Evolutionary conservation across 306 rosid genomes (phyloP).

Genomic region (Canavalia gladiata): DNA sequence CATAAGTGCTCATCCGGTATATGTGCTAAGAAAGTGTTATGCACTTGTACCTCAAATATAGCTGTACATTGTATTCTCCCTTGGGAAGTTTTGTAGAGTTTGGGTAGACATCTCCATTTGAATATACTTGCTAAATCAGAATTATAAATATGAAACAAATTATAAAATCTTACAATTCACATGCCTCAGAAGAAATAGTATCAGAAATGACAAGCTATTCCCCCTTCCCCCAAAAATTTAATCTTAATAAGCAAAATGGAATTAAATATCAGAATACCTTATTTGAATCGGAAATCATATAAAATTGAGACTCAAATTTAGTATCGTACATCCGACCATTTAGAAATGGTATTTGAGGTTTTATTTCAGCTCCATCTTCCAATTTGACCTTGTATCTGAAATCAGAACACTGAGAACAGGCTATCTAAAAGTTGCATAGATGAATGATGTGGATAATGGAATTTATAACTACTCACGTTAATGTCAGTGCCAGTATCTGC

Average conservation of each 20-base stretch:
- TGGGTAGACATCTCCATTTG: conserved; percentile 93
- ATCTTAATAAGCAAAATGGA: conserved; percentile 39
- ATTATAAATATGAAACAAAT: conserved; percentile 42
- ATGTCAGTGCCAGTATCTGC: conserved; percentile 84
- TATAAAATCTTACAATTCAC: conserved; percentile 11
- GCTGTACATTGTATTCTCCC: conserved; percentile 88
- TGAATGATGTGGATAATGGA: conserved; percentile 46
- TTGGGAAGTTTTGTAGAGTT: conserved; percentile 75
- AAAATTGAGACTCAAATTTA: conserved; percentile 94
- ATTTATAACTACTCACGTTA: conserved; percentile 69
- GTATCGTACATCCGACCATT: conserved; percentile 89
- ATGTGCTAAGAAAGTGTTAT: conserved; percentile 43
- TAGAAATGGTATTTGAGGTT: conserved; percentile 83
- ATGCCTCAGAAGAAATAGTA: conserved; percentile 35
- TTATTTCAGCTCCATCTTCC: conserved; percentile 94
- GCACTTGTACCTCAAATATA: conserved; percentile 71
- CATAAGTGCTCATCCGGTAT: conserved; percentile 39
- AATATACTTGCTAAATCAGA: conserved; percentile 71
- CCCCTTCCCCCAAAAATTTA: conserved; percentile 14
- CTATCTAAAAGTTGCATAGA: conserved; percentile 37
- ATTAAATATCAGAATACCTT: conserved; percentile 66
- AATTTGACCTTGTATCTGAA: conserved; percentile 90
- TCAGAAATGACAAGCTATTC: conserved; percentile 26
- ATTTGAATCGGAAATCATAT: conserved; percentile 87
- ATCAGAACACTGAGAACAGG: conserved; percentile 47